Evolutionary conservation across 176 grass and related monocot species (phyloP).

Genomic region (Zoysia pacifica): DNA sequence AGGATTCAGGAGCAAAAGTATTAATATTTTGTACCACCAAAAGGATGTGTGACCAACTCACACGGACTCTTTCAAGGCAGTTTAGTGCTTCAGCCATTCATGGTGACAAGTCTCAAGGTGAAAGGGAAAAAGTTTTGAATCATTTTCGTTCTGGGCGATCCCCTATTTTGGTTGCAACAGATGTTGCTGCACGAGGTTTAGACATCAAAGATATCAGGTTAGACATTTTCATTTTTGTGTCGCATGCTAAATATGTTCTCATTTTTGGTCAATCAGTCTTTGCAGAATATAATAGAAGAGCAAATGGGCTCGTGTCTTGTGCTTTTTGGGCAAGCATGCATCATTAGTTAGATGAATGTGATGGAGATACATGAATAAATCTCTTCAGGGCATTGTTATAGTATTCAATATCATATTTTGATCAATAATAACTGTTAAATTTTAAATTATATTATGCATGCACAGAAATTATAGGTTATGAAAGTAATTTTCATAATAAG

Average conservation of each 20-base stretch:
- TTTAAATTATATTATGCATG: too few species aligned
- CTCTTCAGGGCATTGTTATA: too few species aligned
- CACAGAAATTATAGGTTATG: too few species aligned
- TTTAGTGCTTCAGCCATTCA: slow-evolving; percentile 91
- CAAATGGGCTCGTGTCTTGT: slow-evolving; percentile 4
- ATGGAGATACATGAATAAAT: background rate
- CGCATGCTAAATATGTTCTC: background rate
- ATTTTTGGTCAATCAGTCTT: background rate
- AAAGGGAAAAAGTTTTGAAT: slow-evolving; percentile 90
- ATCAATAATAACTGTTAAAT: too few species aligned
- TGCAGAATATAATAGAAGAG: background rate
- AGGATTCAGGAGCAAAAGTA: slow-evolving; percentile 84
- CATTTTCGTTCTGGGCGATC: slow-evolving; percentile 81
- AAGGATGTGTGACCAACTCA: slow-evolving; percentile 93
- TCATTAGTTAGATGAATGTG: background rate
- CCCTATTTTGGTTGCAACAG: slow-evolving; percentile 89
- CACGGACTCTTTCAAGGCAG: slow-evolving; percentile 68
- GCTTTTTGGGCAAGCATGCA: background rate
- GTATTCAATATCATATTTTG: too few species aligned
- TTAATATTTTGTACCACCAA: slow-evolving; percentile 98
- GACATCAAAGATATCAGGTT: slow-evolving; percentile 99
- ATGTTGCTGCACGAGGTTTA: slow-evolving; percentile 93
- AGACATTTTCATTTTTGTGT: background rate
- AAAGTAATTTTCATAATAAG: too few species aligned
- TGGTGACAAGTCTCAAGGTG: slow-evolving; percentile 91